Base-by-base conservation (phyloP, 441 rosid genomes). In the Mallotus repandus region DNA sequence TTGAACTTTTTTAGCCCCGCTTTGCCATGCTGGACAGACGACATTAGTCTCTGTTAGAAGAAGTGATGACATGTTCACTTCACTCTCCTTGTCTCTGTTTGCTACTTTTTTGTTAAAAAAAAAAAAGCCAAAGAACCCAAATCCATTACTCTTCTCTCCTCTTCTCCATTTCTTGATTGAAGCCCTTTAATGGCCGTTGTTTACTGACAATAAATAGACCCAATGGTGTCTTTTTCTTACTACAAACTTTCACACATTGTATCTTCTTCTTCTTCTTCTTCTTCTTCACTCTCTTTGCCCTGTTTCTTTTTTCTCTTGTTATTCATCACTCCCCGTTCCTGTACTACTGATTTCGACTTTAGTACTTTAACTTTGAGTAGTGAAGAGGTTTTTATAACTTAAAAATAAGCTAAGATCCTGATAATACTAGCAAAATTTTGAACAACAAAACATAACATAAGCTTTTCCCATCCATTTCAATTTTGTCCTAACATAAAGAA, bases 121-220 rank as follows among this genome's bases (percentile, higher is more conserved):
- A n/a, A n/a, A n/a, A n/a, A 25, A 25, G 29, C 29, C 29, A 25
- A 25, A 25, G 29, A 25, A 25, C 29, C 29, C 29, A 25, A 25
- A 25, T 25, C 29, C 29, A 25, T 25, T 25, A 25, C 18, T 16
- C 67, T 80, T 59, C 72, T 57, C 61, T 54, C 50, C 69, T 79
- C 67, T 8, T 32, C 21, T 69, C 72, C n/a, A 18, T 15, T 11
- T 41, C 43, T 66, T 53, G 22, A 8, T 45, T 13, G 12, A 18
- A 56, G 19, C 15, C 21, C 43, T 11, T 41, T 19, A 45, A 82
- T 84, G 85, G 80, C 53, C 74, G 12, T 77, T 70, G 15, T 76
- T 70, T 59, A 19, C 63, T 57, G 41, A 73, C 41, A 53, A 41
- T 69, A 46, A 72, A 70, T 22, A 32, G 22, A 19, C 18, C 65